Evolutionary conservation across 176 grass and related monocot species (phyloP).

Genomic region (Bromus sterilis): DNA sequence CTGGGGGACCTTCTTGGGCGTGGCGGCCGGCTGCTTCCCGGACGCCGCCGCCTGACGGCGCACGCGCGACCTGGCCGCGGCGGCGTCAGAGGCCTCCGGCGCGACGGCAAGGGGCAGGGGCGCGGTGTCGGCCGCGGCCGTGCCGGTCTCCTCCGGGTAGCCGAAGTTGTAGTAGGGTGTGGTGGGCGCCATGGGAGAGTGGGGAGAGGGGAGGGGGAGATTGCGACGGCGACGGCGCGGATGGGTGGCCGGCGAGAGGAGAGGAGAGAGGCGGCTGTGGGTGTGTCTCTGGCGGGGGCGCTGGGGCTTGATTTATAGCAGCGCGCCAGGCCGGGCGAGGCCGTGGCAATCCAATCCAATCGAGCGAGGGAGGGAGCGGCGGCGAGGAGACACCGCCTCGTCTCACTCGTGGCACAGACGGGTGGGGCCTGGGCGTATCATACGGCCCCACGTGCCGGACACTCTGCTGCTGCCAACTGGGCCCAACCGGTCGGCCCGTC

Average conservation of each 20-base stretch:
- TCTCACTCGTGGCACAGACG: background rate
- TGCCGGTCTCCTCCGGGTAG: background rate
- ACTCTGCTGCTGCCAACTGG: background rate
- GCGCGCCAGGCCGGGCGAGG: too few species aligned
- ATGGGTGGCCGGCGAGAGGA: background rate
- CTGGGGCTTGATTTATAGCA: constrained; percentile 9
- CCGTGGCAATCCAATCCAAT: too few species aligned
- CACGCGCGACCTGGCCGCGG: background rate
- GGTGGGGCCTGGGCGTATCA: background rate
- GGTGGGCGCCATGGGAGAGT: constrained; percentile 16
- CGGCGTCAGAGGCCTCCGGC: background rate
- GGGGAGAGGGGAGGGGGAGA: background rate
- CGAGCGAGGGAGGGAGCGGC: background rate
- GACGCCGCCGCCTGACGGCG: background rate
- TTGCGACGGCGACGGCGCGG: background rate
- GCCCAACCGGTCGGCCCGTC: background rate
- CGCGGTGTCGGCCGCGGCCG: background rate
- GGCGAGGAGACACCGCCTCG: background rate
- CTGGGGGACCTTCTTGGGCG: constrained; percentile 44
- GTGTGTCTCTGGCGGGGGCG: background rate
- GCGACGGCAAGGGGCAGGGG: background rate
- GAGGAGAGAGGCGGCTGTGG: background rate
- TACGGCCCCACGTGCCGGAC: too few species aligned
- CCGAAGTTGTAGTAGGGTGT: constrained; percentile 18
- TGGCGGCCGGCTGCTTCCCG: constrained; percentile 6